A percentile compares a stretch with the other conserved stretches of the same genome.
These are phyloP conservation scores for Clavulina sp. DNA, from an alignment of 768 basidiomycete genomes.

Conservation along the genomic window DNA sequence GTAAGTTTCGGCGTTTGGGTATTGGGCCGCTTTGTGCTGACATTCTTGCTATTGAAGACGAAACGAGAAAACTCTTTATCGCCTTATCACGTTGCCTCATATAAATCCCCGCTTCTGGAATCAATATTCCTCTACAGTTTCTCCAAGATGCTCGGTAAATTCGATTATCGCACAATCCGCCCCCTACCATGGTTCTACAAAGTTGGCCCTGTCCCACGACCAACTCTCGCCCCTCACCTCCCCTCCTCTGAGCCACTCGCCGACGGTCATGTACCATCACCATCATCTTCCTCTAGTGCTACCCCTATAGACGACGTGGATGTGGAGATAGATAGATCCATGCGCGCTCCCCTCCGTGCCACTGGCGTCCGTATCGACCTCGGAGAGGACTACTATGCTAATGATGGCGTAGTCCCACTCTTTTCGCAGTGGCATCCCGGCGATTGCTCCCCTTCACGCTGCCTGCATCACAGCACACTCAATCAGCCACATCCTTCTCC, in stretches of 20 bases:
- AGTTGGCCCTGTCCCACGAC: too few species aligned
- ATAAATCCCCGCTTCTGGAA: neutral
- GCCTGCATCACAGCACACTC: neutral
- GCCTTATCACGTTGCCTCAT: neutral
- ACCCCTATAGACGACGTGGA: neutral
- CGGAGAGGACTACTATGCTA: slow-evolving; percentile 1
- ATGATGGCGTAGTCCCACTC: neutral
- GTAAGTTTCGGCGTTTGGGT: neutral
- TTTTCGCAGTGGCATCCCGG: neutral
- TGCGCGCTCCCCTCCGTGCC: too few species aligned
- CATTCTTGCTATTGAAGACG: neutral
- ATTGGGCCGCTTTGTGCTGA: neutral
- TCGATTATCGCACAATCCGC: neutral
- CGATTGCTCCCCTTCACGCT: neutral
- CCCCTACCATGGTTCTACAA: neutral
- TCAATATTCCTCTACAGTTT: slow-evolving; percentile 1
- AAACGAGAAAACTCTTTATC: neutral
- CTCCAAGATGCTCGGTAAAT: neutral
- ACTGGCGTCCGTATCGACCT: neutral
- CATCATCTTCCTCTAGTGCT: neutral
- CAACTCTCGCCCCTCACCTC: too few species aligned
- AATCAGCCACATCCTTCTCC: neutral
- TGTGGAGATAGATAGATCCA: neutral
- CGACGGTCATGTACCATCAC: too few species aligned
- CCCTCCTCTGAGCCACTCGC: too few species aligned